Evolutionary conservation across 495 filamentous ascomycete species (phyloP).

Genomic region (Penicillium ucsense): DNA sequence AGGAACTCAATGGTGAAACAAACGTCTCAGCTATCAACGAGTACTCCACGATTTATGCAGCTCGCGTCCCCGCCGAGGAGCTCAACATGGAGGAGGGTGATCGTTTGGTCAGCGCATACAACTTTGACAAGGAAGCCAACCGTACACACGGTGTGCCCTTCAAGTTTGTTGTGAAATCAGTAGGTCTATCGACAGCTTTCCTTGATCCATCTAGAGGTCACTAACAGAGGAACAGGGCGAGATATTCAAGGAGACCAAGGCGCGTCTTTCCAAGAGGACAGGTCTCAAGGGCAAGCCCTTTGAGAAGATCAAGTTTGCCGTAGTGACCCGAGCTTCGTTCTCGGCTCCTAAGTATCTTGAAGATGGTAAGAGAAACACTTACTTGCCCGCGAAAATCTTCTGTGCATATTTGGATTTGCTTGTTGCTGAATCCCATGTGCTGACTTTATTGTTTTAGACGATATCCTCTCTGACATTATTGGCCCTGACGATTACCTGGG

Average conservation of each 20-base stretch:
- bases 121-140: conserved; percentile 80
- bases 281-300: conserved; percentile 96
- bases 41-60: conserved; percentile 73
- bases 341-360: conserved; percentile 70
- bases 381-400: no score
- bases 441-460: conserved; percentile 46
- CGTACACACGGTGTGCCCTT: conserved; percentile 81
- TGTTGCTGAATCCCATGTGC: not conserved
- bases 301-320: conserved; percentile 95
- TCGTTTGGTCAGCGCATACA: conserved; percentile 65
- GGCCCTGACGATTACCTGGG: conserved; percentile 72
- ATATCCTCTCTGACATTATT: conserved; percentile 68
- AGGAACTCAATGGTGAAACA: conserved; percentile 54
- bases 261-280: conserved; percentile 77
- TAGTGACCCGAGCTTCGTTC: conserved; percentile 60
- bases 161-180: conserved; percentile 76
- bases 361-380: conserved; percentile 57
- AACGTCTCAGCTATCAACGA: conserved; percentile 69
- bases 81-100: conserved; percentile 46
- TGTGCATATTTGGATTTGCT: not conserved
- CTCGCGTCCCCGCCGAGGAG: conserved; percentile 75
- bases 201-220: not conserved
- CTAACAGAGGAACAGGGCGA: conserved; percentile 53
- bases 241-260: conserved; percentile 80
- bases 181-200: conserved; percentile 29